Base-by-base conservation (phyloP, 148 eudicot genomes). In the Polygonum maritimum region DNA sequence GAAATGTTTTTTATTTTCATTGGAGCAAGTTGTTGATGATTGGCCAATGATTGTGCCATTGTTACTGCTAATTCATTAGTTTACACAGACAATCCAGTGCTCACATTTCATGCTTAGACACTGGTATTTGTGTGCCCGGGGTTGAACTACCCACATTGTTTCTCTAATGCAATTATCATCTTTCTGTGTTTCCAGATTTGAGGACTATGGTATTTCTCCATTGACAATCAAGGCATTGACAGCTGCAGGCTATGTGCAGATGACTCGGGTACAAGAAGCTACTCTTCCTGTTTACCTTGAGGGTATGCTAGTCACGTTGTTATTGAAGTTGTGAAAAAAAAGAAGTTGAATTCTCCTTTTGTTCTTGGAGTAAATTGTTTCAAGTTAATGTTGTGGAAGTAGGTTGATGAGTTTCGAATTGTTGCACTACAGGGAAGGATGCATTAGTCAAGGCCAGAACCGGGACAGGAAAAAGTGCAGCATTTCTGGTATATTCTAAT, bases 241-340 rank as follows among this genome's bases (percentile, higher is more conserved):
- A 48, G 73, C 80, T 78, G 94, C 97, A 74, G 98, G 97, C 65
- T 95, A 92, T 86, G 85, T 87, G 74, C 89, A 85, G 73, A 88
- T 95, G 96, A 89, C 98, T 69, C 86, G 78, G 83, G 96, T 92
- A 52, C 98, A 92, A 79, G 96, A 92, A 75, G 92, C 95, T 75
- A 86, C 96, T 4, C 85, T 90, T 73, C 82, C 88, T 73, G 83
- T 79, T 77, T 92, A 82, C 79, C 91, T 90, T 60, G 91, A 90
- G 74, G 98, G 98, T 94, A 83, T 73, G 83, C 78, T 35, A 7
- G 60, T 74, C 38, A 16, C 71, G 5, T 48, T 5, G 35, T 13
- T 76, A 38, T 39, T 35, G 7, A 15, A 48, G 33, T 72, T 26
- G 31, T 26, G 31, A 35, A n/a, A 14, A n/a, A 14, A 39, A 72